These are phyloP conservation scores for Penicillium occitanis DNA, from an alignment of 2,329 filamentous ascomycete genomes.

Conservation along the genomic window DNA sequence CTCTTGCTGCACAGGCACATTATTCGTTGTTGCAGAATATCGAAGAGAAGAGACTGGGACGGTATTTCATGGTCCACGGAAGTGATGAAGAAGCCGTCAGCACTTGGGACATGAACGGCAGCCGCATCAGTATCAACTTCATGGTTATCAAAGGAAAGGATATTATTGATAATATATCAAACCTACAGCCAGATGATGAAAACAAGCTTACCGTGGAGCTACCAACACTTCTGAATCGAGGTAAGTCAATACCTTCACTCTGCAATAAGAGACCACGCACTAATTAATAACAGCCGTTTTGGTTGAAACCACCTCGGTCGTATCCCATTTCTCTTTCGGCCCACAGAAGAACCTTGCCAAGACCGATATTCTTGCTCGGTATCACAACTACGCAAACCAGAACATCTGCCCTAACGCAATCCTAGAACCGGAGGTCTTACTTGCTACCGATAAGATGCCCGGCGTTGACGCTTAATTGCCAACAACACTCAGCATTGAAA, in stretches of 20 bases:
- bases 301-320: conserved; percentile 20
- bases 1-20: conserved; percentile 20
- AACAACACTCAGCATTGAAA: not conserved
- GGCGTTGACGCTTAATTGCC: not conserved
- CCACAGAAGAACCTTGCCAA: conserved; percentile 21
- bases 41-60: conserved; percentile 18
- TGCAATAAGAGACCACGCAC: not conserved
- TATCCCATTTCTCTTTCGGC: conserved; percentile 20
- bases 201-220: conserved; percentile 18
- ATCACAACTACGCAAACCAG: conserved; percentile 19
- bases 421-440: conserved; percentile 16
- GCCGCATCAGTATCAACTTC: conserved; percentile 22
- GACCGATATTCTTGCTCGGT: conserved; percentile 20
- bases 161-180: conserved; percentile 16
- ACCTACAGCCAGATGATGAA: conserved; percentile 18
- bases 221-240: conserved; percentile 18
- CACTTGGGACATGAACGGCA: conserved; percentile 21
- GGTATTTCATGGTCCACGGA: conserved; percentile 22
- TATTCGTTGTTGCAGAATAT: conserved; percentile 21
- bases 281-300: conserved; percentile 15
- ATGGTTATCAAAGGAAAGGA: conserved; percentile 19
- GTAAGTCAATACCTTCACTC: not conserved
- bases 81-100: conserved; percentile 22
- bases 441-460: conserved; percentile 12
- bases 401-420: conserved; percentile 18